phyloP scores from a whole-genome alignment of 495 filamentous ascomycete genomes.

The Penicillium cinerascens region DNA sequence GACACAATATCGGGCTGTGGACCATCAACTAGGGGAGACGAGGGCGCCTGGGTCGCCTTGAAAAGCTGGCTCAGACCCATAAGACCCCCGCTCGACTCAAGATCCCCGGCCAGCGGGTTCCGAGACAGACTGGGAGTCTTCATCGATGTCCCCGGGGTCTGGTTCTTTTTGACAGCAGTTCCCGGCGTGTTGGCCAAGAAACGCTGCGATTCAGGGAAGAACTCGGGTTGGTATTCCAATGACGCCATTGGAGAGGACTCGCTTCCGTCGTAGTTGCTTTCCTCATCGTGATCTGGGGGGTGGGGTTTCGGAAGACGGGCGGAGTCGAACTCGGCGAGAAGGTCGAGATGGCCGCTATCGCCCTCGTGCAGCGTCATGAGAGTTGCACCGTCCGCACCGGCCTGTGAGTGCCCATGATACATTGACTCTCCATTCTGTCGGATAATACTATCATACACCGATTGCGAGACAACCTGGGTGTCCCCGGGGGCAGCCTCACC shows the following conservation, averaged over 20 bases:
- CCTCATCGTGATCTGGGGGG: slow-evolving; percentile 37
- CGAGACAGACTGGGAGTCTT: slow-evolving; percentile 42
- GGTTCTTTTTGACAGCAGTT: slow-evolving; percentile 33
- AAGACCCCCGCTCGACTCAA: slow-evolving; percentile 39
- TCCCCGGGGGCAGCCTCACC: slow-evolving; percentile 38
- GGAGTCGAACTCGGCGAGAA: slow-evolving; percentile 41
- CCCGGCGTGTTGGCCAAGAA: slow-evolving; percentile 46
- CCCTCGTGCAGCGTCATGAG: slow-evolving; percentile 42
- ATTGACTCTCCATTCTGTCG: slow-evolving; percentile 34
- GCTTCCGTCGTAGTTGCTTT: slow-evolving; percentile 32
- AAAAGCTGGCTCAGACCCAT: slow-evolving; percentile 52
- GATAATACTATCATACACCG: slow-evolving; percentile 48
- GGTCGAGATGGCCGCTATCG: slow-evolving; percentile 47
- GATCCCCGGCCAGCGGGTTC: slow-evolving; percentile 44
- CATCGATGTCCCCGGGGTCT: slow-evolving; percentile 22
- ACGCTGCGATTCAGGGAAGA: slow-evolving; percentile 49
- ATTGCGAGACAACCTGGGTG: slow-evolving; percentile 53
- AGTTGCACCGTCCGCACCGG: slow-evolving; percentile 30
- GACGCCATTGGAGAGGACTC: slow-evolving; percentile 36
- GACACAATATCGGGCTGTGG: slow-evolving; percentile 40
- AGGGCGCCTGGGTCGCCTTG: slow-evolving; percentile 50
- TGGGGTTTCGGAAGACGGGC: slow-evolving; percentile 20
- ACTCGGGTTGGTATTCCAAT: slow-evolving; percentile 30
- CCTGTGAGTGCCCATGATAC: slow-evolving; percentile 16
- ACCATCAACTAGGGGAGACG: slow-evolving; percentile 44